Evolutionary conservation across 2,329 filamentous ascomycete genomes (phyloP).

Genomic region (Macrophomina phaseolina): DNA sequence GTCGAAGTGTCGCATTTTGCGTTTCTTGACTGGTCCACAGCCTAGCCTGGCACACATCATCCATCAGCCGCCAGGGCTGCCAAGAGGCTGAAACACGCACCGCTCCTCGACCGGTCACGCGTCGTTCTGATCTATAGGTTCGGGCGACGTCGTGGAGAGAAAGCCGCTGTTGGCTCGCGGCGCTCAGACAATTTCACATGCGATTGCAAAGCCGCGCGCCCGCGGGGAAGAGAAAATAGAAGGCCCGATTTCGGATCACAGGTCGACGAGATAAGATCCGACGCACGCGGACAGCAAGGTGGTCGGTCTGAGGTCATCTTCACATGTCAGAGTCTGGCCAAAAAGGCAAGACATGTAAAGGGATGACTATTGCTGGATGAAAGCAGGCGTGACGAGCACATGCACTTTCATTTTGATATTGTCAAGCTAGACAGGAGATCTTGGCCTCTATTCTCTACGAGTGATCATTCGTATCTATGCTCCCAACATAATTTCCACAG

Average conservation of each 20-base stretch:
- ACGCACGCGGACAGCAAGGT: constrained; percentile 15
- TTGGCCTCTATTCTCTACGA: constrained; percentile 34
- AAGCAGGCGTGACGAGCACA: not conserved
- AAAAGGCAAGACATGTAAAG: not conserved
- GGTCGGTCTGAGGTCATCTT: constrained; percentile 16
- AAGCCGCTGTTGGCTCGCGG: not conserved
- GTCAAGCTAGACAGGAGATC: constrained; percentile 28
- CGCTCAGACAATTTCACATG: constrained; percentile 15
- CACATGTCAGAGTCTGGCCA: not conserved
- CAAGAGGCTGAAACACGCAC: not conserved
- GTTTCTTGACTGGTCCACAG: no score
- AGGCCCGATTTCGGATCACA: not conserved
- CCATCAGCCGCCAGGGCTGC: not conserved
- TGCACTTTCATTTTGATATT: not conserved
- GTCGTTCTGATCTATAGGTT: no score
- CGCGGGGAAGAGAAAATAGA: not conserved
- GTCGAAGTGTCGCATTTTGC: not conserved
- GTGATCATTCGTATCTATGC: constrained; percentile 29
- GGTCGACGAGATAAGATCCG: constrained; percentile 3
- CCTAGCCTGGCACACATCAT: no score
- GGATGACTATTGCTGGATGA: not conserved
- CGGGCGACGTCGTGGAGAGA: no score
- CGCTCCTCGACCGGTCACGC: not conserved
- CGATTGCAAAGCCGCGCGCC: not conserved
- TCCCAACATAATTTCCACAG: constrained; percentile 28